phyloP scores from a whole-genome alignment of 2,329 filamentous ascomycete genomes.

The Fusarium sp. region DNA sequence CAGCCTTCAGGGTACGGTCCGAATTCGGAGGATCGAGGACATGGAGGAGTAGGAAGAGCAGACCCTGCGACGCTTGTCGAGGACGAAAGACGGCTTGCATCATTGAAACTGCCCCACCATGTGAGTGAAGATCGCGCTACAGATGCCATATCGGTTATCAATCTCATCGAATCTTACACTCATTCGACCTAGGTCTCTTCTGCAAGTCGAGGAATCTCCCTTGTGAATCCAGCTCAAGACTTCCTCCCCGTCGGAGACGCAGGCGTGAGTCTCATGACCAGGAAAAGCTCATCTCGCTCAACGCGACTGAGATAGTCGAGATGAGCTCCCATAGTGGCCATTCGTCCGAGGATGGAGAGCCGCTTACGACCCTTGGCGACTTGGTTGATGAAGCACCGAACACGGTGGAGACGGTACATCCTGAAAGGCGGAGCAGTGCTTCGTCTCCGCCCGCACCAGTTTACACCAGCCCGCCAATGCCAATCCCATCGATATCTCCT shows the following conservation, averaged over 20 bases:
- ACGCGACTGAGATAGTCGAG: not conserved
- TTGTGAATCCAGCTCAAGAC: conserved; percentile 15
- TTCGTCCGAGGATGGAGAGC: conserved; percentile 7
- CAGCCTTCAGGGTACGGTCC: conserved; percentile 31
- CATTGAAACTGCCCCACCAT: conserved; percentile 50
- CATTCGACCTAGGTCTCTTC: conserved; percentile 2
- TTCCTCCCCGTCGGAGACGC: conserved; percentile 10
- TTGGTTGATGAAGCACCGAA: not conserved
- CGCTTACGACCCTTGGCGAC: not conserved
- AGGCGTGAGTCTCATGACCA: not conserved
- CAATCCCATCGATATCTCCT: conserved; percentile 5
- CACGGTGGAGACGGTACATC: not conserved
- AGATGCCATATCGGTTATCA: not conserved
- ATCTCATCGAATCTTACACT: not conserved
- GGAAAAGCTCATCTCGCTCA: not conserved
- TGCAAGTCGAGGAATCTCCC: conserved; percentile 14
- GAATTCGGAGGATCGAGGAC: conserved; percentile 44
- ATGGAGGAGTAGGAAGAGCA: conserved; percentile 50
- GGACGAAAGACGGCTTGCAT: conserved; percentile 52
- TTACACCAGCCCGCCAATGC: not conserved
- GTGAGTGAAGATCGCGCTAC: conserved; percentile 38
- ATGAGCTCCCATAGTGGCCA: not conserved
- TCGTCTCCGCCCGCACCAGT: conserved; percentile 1
- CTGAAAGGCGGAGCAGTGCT: not conserved
- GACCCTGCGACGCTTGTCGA: conserved; percentile 52